A percentile compares a stretch with the other conserved stretches of the same genome.
Evolutionary conservation across 2,329 filamentous ascomycete species (phyloP).

Genomic region (Hymenoscyphus fructigenus): DNA sequence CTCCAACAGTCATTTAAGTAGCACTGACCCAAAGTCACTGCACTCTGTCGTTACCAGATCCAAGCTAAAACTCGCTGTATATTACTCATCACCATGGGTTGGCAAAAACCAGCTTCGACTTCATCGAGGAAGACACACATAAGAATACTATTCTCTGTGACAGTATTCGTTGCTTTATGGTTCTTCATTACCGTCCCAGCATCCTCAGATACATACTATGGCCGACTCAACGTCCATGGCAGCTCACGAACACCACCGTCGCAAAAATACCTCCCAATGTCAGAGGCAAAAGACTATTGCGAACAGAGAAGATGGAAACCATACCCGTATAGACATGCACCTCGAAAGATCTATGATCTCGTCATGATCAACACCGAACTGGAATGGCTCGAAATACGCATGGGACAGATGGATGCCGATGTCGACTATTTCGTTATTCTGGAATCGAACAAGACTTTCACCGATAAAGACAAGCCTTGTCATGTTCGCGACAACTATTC

Average conservation of each 20-base stretch:
- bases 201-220: not conserved
- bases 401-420: constrained; percentile 55
- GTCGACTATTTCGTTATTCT: constrained; percentile 66
- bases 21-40: too few species aligned
- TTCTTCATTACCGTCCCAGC: not conserved
- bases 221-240: not conserved
- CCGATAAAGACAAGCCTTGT: constrained; percentile 53
- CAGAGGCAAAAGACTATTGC: constrained; percentile 7
- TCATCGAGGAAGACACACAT: not conserved
- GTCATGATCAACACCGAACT: constrained; percentile 62
- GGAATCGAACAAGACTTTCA: constrained; percentile 58
- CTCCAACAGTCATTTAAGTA: too few species aligned
- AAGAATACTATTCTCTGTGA: not conserved
- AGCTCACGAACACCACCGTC: not conserved
- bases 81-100: not conserved
- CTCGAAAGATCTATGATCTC: constrained; percentile 57
- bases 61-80: not conserved
- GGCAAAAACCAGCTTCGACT: not conserved
- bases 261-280: not conserved
- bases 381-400: constrained; percentile 64
- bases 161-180: not conserved
- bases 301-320: constrained; percentile 9
- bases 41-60: too few species aligned
- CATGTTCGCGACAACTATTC: constrained; percentile 51
- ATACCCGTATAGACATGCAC: constrained; percentile 9